Evolutionary conservation across 495 filamentous ascomycete species (phyloP).

Genomic region (Tuber microsphaerosporum): DNA sequence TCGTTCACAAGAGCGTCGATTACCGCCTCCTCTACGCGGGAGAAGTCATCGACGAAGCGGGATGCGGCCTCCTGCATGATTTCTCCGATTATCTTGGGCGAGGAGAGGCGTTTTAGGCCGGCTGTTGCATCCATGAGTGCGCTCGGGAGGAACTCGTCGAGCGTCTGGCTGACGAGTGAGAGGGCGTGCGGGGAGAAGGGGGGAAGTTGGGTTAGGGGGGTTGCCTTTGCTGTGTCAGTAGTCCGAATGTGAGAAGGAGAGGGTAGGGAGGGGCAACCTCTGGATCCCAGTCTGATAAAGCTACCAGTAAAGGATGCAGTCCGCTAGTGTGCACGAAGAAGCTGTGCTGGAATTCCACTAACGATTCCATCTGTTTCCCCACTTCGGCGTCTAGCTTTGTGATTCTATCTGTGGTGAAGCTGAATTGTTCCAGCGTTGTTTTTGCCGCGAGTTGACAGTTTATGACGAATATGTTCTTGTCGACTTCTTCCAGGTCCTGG

Average conservation of each 20-base stretch:
- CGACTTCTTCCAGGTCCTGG: constrained; percentile 52
- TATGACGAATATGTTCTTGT: constrained; percentile 65
- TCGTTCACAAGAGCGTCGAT: constrained; percentile 51
- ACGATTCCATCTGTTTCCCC: constrained; percentile 43
- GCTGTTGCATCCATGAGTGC: constrained; percentile 86
- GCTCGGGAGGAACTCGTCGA: constrained; percentile 87
- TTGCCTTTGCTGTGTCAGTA: constrained; percentile 18
- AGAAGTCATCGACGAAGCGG: constrained; percentile 83
- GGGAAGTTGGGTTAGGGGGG: constrained; percentile 48
- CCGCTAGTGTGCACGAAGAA: constrained; percentile 71
- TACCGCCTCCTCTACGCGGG: constrained; percentile 70
- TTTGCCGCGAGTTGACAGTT: constrained; percentile 67
- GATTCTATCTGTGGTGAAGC: constrained; percentile 50
- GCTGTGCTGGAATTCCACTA: constrained; percentile 56
- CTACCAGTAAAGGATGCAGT: constrained; percentile 59
- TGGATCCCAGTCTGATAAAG: constrained; percentile 48
- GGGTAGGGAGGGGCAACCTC: constrained; percentile 4
- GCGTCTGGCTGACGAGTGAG: constrained; percentile 59
- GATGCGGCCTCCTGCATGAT: constrained; percentile 79
- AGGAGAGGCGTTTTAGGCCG: constrained; percentile 65
- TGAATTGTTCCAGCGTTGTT: constrained; percentile 49
- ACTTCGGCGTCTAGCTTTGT: constrained; percentile 48
- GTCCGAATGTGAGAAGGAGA: not conserved
- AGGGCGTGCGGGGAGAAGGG: constrained; percentile 60
- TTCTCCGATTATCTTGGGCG: constrained; percentile 59